Percentiles rank a stretch among this genome's conserved stretches.
phyloP scores from a whole-genome alignment of 2,329 filamentous ascomycete genomes.

The Balansia obtecta region DNA sequence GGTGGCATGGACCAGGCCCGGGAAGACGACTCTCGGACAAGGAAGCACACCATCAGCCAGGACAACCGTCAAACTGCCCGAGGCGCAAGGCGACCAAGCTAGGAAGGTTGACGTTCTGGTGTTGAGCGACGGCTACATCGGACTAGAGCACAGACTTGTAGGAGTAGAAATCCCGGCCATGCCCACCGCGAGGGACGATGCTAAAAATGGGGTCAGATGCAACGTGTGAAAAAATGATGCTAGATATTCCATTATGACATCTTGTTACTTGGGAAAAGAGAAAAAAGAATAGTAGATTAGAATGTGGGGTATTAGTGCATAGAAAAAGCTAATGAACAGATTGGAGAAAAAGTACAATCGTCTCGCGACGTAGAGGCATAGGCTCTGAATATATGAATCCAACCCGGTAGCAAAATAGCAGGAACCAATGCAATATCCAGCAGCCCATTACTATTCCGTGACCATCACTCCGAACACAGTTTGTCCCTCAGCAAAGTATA shows the following conservation, averaged over 20 bases:
- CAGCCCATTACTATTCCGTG: background rate
- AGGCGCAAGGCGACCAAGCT: conserved; percentile 27
- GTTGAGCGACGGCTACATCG: conserved; percentile 79
- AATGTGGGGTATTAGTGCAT: background rate
- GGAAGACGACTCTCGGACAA: conserved; percentile 20
- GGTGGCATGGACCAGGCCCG: conserved; percentile 51
- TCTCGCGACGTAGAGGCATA: conserved; percentile 1
- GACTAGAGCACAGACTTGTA: conserved; percentile 45
- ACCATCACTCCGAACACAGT: background rate
- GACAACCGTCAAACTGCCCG: conserved; percentile 48
- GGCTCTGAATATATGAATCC: background rate
- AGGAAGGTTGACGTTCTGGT: conserved; percentile 62
- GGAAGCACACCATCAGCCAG: conserved; percentile 39
- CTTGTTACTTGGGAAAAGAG: background rate
- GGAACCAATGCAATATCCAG: background rate
- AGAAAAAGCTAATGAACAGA: background rate
- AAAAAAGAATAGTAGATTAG: background rate
- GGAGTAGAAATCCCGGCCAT: conserved; percentile 39
- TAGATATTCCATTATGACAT: background rate
- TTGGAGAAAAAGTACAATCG: background rate
- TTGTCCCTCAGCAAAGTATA: background rate
- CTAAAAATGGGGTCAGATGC: conserved; percentile 22
- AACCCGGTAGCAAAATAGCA: background rate
- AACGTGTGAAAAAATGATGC: background rate
- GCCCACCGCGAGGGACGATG: conserved; percentile 34